phyloP scores from a whole-genome alignment of 306 rosid genomes.

The Cucurbita ficifolia region DNA sequence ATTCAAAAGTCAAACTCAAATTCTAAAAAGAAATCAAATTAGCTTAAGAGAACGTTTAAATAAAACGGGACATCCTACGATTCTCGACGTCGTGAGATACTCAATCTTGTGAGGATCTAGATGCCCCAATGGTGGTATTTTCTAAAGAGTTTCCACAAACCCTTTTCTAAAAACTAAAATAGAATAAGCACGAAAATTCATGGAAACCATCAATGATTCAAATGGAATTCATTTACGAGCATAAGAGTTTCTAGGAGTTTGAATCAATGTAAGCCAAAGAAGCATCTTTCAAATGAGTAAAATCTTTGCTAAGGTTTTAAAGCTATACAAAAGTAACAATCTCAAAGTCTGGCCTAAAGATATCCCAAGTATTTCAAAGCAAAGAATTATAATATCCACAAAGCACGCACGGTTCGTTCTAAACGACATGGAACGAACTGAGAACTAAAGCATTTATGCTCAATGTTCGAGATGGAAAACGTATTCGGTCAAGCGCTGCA shows the following conservation, averaged over 20 bases:
- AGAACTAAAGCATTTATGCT: not conserved
- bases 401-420: not conserved
- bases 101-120: too few relatives aligned
- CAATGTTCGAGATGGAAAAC: conserved; percentile 84
- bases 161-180: not conserved
- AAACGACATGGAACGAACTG: not conserved
- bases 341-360: not conserved
- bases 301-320: not conserved
- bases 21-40: too few relatives aligned
- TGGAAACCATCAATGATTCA: not conserved
- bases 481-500: conserved; percentile 86
- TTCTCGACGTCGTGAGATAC: too few relatives aligned
- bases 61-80: too few relatives aligned
- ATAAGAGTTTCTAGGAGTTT: not conserved
- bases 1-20: too few relatives aligned
- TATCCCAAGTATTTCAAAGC: not conserved
- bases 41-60: too few relatives aligned
- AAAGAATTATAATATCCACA: not conserved
- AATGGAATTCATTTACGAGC: not conserved
- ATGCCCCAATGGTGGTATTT: too few relatives aligned
- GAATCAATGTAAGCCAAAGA: not conserved
- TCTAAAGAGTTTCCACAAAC: too few relatives aligned
- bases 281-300: not conserved
- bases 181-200: not conserved
- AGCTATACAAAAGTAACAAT: not conserved